These are phyloP conservation scores for Calonectria montana DNA, from an alignment of 2,329 filamentous ascomycete species.

Conservation along the genomic window DNA sequence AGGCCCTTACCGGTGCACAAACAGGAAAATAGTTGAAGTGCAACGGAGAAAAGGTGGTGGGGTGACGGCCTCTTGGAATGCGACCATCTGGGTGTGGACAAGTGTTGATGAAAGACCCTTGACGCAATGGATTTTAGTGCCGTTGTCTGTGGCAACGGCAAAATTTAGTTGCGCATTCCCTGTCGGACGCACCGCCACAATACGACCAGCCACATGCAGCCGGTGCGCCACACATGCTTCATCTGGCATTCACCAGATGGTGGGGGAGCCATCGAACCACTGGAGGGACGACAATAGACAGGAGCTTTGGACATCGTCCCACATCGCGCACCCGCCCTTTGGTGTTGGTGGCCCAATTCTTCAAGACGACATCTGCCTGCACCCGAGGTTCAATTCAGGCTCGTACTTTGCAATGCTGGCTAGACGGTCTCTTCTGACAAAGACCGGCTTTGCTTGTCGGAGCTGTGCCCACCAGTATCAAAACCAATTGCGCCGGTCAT, in stretches of 20 bases:
- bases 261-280: slow-evolving; percentile 38
- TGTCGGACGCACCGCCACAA: slow-evolving; percentile 35
- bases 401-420: slow-evolving; percentile 40
- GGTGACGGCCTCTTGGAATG: slow-evolving; percentile 36
- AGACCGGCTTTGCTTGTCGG: slow-evolving; percentile 56
- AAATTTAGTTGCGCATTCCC: slow-evolving; percentile 26
- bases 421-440: slow-evolving; percentile 38
- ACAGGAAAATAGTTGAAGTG: slow-evolving; percentile 16
- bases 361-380: slow-evolving; percentile 12
- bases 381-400: slow-evolving; percentile 11
- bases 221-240: slow-evolving; percentile 29
- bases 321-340: slow-evolving; percentile 18
- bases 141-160: slow-evolving; percentile 55
- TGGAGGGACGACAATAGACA: slow-evolving; percentile 26
- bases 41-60: slow-evolving; percentile 29
- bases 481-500: slow-evolving; percentile 52
- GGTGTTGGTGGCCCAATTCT: slow-evolving; percentile 18
- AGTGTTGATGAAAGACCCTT: slow-evolving; percentile 45
- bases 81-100: slow-evolving; percentile 29
- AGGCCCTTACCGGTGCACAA: background rate
- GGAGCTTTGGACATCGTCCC: slow-evolving; percentile 31
- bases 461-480: slow-evolving; percentile 57
- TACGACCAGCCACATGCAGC: background rate
- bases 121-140: slow-evolving; percentile 47
- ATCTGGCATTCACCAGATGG: slow-evolving; percentile 22